Evolutionary conservation across 2,329 filamentous ascomycete species (phyloP).

Genomic region (Scorias spongiosa): DNA sequence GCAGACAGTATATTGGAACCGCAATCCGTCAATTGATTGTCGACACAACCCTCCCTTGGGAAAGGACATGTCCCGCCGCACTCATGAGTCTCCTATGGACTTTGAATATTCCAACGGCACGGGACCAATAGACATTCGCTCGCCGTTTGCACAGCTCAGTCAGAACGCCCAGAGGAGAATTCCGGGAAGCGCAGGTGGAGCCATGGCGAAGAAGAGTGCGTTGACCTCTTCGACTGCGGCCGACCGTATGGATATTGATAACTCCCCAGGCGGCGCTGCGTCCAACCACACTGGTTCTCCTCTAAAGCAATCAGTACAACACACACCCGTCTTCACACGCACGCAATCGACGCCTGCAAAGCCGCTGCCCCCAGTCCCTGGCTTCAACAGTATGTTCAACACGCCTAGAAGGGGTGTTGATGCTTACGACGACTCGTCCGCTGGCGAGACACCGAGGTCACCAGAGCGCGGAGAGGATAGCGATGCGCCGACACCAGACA

Average conservation of each 20-base stretch:
- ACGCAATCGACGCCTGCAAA: conserved; percentile 17
- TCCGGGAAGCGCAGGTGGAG: conserved; percentile 1
- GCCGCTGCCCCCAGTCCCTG: conserved; percentile 24
- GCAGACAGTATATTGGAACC: not conserved
- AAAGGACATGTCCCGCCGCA: conserved; percentile 19
- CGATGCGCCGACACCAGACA: conserved; percentile 15
- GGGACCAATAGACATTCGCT: conserved; percentile 30
- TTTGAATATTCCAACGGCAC: conserved; percentile 35
- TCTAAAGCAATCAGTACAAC: not conserved
- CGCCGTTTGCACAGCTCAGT: conserved; percentile 29
- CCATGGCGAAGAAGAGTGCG: conserved; percentile 26
- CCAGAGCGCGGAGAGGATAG: conserved; percentile 25
- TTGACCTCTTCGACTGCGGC: conserved; percentile 4
- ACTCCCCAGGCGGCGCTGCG: not conserved
- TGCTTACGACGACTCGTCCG: conserved; percentile 30
- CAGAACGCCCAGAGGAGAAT: conserved; percentile 20
- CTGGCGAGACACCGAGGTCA: conserved; percentile 34
- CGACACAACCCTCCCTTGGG: too few species aligned
- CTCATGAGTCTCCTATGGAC: conserved; percentile 36
- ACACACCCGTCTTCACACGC: not conserved
- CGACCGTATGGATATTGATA: not conserved
- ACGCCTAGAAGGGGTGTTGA: conserved; percentile 22
- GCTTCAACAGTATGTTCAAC: conserved; percentile 20
- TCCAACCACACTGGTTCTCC: not conserved
- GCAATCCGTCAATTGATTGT: not conserved